phyloP scores from a whole-genome alignment of 225 moss, liverwort and hornwort species.

The Polytrichum formosum region DNA sequence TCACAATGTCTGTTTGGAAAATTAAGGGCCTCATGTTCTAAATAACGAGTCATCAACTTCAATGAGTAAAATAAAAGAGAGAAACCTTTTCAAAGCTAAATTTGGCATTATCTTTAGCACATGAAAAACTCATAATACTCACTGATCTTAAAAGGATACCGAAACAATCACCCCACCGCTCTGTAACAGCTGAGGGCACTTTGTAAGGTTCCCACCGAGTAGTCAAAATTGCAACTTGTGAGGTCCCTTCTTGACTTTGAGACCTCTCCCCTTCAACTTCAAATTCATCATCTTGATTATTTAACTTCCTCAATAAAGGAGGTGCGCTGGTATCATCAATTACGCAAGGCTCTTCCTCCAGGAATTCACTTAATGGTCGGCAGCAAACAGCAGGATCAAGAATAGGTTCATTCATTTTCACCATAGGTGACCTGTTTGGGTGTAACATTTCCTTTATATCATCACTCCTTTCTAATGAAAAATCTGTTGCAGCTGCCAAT shows the following conservation, averaged over 20 bases:
- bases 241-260: slow-evolving; percentile 20
- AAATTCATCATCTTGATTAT: slow-evolving; percentile 14
- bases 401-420: slow-evolving; percentile 70
- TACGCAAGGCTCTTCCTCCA: slow-evolving; percentile 63
- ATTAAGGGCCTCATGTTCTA: no score
- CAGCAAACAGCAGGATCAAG: slow-evolving; percentile 61
- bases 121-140: no score
- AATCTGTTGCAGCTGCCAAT: no score
- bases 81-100: not conserved
- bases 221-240: slow-evolving; percentile 7
- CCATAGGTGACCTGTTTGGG: slow-evolving; percentile 15
- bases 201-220: slow-evolving; percentile 72
- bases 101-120: no score
- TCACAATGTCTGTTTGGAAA: slow-evolving; percentile 67
- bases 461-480: no score
- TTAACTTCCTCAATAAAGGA: slow-evolving; percentile 46
- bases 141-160: slow-evolving; percentile 45
- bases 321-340: slow-evolving; percentile 36
- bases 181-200: slow-evolving; percentile 64
- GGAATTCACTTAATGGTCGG: slow-evolving; percentile 58
- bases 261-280: slow-evolving; percentile 13
- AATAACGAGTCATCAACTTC: no score
- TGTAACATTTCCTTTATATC: no score
- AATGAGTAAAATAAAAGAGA: no score
- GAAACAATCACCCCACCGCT: slow-evolving; percentile 92